Percentiles rank a stretch among this genome's conserved stretches.
These are phyloP conservation scores for Saccharomycopsis oosterbeekiorum DNA, from an alignment of 805 yeast genomes.

Conservation along the genomic window DNA sequence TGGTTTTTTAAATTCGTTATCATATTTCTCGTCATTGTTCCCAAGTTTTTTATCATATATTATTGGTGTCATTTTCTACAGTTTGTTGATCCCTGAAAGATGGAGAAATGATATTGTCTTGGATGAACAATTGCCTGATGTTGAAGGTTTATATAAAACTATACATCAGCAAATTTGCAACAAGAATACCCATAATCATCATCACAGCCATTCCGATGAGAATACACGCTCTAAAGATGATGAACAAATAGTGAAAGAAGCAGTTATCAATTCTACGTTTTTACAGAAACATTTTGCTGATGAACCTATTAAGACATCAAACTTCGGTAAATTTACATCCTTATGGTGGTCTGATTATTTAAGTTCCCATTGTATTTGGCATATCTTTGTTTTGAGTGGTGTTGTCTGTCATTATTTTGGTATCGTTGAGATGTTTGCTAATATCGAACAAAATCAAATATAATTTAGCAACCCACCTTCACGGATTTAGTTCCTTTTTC, in stretches of 20 bases:
- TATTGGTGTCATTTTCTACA: conserved; percentile 79
- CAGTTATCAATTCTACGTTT: conserved; percentile 24
- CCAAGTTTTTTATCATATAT: conserved; percentile 68
- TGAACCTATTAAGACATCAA: conserved; percentile 28
- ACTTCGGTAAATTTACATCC: conserved; percentile 35
- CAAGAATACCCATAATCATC: conserved; percentile 20
- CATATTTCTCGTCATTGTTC: conserved; percentile 56
- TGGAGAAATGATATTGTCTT: conserved; percentile 63
- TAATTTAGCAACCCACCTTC: not conserved
- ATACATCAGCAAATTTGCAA: conserved; percentile 20
- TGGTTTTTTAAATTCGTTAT: conserved; percentile 43
- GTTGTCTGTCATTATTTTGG: conserved; percentile 84
- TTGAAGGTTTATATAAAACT: conserved; percentile 16
- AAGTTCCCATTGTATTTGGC: conserved; percentile 90
- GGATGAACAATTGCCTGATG: conserved; percentile 34
- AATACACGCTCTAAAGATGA: not conserved
- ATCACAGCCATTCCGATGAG: not conserved
- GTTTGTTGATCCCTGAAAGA: conserved; percentile 80
- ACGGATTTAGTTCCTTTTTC: too few relatives aligned
- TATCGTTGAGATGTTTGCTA: conserved; percentile 53
- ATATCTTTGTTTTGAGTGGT: conserved; percentile 79
- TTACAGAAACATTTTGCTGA: conserved; percentile 33
- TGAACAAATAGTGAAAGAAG: not conserved
- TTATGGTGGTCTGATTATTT: conserved; percentile 81
- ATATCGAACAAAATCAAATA: conserved; percentile 3